Evolutionary conservation across 169 alveolate species (phyloP), one percentile per base, ranked within the genome.

Genomic region (Plasmodium adleri): DNA sequence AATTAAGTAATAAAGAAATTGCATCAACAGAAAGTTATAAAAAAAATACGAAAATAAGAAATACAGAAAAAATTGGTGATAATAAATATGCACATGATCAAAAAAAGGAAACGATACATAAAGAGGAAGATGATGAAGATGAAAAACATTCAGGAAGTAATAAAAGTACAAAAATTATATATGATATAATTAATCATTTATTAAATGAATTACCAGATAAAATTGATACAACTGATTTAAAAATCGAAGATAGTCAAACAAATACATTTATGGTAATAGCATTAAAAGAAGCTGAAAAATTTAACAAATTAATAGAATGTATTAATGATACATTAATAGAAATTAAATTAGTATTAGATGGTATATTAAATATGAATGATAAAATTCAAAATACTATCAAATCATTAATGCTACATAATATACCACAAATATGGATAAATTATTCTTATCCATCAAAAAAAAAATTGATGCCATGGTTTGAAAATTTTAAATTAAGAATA

Each of bases 131-230:
- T 45, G 59, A 49, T 47, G 95, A 92, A 22, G 88, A 93, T 15
- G 95, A 93, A 43, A 91, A 89, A 28, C 88, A 92, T 49, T 90
- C 91, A 45, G 96, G 94, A 20, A 94, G 96, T 20, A 91, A 92
- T 52, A 93, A 95, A 78, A 94, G 95, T 80, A 97, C 93, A 39
- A 98, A 95, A 47, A 87, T 94, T 12, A 96, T 97, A 86, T 90
- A 92, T 75, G 97, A 94, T 24, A 76, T 95, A 49, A 96, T 97
- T 13, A 95, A 94, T 28, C 91, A 93, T 58, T 95, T 94, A 92
- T 71, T 95, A 32, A 97, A 88, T 62, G 91, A 93, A 58, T 83
- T 97, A 26, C 98, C 98, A n/a, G 93, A 87, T 39, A 95, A 95
- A 32, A 94, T 96, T 72, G 91, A 94, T 62, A 56, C 87, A 52